Conservation (phyloP, 2,329 filamentous ascomycete species). For the Tolypocladium cylindrosporum region DNA sequence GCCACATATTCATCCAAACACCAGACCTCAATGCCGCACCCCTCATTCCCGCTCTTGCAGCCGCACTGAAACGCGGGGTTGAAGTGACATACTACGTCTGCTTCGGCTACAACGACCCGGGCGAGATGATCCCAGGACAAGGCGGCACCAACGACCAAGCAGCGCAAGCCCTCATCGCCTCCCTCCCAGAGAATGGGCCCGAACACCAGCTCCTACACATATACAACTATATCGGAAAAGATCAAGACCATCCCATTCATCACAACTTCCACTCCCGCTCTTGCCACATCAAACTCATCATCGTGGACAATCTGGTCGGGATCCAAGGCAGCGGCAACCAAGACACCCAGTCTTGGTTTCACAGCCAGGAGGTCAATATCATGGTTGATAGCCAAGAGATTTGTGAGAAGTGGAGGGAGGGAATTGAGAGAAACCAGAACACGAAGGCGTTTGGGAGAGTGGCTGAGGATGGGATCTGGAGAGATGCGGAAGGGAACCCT, state of each 20-base stretch:
- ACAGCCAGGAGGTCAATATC: slow-evolving; percentile 68
- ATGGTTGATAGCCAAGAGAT: slow-evolving; percentile 57
- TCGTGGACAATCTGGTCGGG: slow-evolving; percentile 58
- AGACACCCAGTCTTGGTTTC: slow-evolving; percentile 72
- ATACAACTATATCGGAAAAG: slow-evolving; percentile 64
- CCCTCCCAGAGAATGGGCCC: slow-evolving; percentile 35
- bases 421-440: slow-evolving; percentile 55
- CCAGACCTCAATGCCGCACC: slow-evolving; percentile 67
- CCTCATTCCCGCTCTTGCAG: slow-evolving; percentile 51
- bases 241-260: slow-evolving; percentile 58
- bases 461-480: not conserved
- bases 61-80: slow-evolving; percentile 57
- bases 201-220: slow-evolving; percentile 38
- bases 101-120: slow-evolving; percentile 70
- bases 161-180: slow-evolving; percentile 46
- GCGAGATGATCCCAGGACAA: slow-evolving; percentile 65
- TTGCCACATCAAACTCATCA: slow-evolving; percentile 71
- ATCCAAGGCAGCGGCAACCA: slow-evolving; percentile 71
- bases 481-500: not conserved
- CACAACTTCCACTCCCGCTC: slow-evolving; percentile 55
- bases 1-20: slow-evolving; percentile 65
- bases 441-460: slow-evolving; percentile 37
- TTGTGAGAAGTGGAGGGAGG: slow-evolving; percentile 53
- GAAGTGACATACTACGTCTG: slow-evolving; percentile 63
- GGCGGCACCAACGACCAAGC: slow-evolving; percentile 69